Evolutionary conservation across 495 filamentous ascomycete species (phyloP).

Genomic region (Pseudotulostoma volvatum): DNA sequence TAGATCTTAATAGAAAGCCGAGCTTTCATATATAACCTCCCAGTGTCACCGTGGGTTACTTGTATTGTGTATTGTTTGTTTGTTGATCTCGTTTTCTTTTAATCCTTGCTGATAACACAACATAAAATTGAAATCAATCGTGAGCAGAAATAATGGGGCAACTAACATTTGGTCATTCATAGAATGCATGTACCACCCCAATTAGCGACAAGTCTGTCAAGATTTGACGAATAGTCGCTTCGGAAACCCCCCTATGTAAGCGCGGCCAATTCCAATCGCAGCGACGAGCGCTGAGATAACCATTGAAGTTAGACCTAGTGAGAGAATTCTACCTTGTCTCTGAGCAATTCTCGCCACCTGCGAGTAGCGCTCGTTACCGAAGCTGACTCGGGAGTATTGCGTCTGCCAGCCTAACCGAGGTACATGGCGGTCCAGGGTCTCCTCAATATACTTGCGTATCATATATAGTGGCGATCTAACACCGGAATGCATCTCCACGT

Average conservation of each 20-base stretch:
- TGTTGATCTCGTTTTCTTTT: too few relatives aligned
- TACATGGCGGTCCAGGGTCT: constrained; percentile 57
- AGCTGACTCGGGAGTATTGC: constrained; percentile 85
- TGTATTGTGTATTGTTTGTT: too few relatives aligned
- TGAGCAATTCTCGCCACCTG: constrained; percentile 55
- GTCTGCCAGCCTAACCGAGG: constrained; percentile 73
- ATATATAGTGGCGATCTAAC: constrained; percentile 63
- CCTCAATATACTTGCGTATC: constrained; percentile 70
- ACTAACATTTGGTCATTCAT: too few relatives aligned
- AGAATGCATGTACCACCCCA: too few relatives aligned
- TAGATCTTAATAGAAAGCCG: too few relatives aligned
- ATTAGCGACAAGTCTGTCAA: background rate
- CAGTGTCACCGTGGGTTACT: too few relatives aligned
- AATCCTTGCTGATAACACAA: too few relatives aligned
- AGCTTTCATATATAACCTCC: too few relatives aligned
- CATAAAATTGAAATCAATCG: too few relatives aligned
- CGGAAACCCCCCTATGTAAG: background rate
- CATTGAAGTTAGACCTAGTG: constrained; percentile 16
- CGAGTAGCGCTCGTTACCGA: constrained; percentile 79
- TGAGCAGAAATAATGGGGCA: too few relatives aligned
- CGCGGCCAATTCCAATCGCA: constrained; percentile 4
- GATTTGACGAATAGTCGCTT: background rate
- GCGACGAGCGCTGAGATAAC: constrained; percentile 12
- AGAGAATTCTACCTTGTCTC: constrained; percentile 48
- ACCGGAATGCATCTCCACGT: constrained; percentile 76